Conservation (phyloP, 768 basidiomycete species). For the Termitomyces sp. region DNA sequence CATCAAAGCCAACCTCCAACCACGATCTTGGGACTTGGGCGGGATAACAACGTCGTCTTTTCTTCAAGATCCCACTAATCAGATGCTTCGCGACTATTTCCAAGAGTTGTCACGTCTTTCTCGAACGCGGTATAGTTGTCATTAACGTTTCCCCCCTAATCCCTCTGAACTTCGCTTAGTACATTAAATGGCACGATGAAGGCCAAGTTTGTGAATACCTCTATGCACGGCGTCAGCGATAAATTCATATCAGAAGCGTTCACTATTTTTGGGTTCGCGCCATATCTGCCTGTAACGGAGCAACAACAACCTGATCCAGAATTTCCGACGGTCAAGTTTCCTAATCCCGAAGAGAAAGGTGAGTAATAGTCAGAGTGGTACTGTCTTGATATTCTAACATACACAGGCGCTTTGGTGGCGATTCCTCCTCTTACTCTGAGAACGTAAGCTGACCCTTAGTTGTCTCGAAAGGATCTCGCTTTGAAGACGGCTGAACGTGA, state of each 20-base stretch:
- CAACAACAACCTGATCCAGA: constrained; percentile 79
- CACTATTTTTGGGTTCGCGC: constrained; percentile 51
- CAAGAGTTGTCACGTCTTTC: constrained; percentile 29
- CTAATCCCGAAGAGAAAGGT: constrained; percentile 92
- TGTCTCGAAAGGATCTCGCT: constrained; percentile 58
- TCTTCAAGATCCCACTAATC: constrained; percentile 54
- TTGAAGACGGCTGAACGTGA: constrained; percentile 53
- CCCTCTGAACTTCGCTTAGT: not conserved
- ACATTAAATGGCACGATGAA: constrained; percentile 33
- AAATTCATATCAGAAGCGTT: constrained; percentile 58
- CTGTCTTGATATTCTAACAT: not conserved
- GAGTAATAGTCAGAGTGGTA: not conserved
- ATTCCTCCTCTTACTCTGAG: not conserved
- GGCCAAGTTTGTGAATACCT: constrained; percentile 77
- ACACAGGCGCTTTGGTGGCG: constrained; percentile 46
- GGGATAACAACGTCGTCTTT: constrained; percentile 36
- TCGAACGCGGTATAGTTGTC: constrained; percentile 20
- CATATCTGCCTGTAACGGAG: constrained; percentile 56
- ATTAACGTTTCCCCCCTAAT: not conserved
- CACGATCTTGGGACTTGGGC: constrained; percentile 39
- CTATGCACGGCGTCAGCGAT: constrained; percentile 89
- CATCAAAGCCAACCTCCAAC: constrained; percentile 60
- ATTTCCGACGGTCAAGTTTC: constrained; percentile 81
- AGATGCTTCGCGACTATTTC: constrained; percentile 61
- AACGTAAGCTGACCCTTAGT: not conserved